These are phyloP conservation scores for Plenodomus tracheiphilus DNA, from an alignment of 2,329 filamentous ascomycete genomes.

Conservation along the genomic window DNA sequence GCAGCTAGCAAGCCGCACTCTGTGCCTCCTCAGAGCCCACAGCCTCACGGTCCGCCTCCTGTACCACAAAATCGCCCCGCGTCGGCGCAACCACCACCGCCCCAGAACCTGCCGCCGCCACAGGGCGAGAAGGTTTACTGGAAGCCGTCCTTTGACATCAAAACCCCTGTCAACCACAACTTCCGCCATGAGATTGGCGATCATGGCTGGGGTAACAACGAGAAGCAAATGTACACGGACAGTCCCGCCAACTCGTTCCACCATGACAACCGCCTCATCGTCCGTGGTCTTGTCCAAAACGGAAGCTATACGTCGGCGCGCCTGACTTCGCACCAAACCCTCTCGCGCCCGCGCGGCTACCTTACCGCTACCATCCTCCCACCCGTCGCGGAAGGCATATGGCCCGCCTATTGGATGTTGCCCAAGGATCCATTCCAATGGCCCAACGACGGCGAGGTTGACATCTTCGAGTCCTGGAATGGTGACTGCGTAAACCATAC, in stretches of 20 bases:
- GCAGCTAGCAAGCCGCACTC: conserved; percentile 37
- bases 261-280: conserved; percentile 55
- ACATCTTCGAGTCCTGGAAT: conserved; percentile 66
- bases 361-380: conserved; percentile 56
- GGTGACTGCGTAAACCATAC: conserved; percentile 59
- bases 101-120: conserved; percentile 31
- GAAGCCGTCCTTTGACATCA: conserved; percentile 55
- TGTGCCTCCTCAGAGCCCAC: conserved; percentile 3
- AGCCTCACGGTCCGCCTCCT: conserved; percentile 20
- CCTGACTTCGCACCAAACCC: conserved; percentile 57
- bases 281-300: conserved; percentile 54
- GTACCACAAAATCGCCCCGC: conserved; percentile 35
- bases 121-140: conserved; percentile 51
- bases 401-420: conserved; percentile 66
- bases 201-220: conserved; percentile 66
- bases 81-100: conserved; percentile 32
- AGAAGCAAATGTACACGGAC: conserved; percentile 61
- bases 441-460: conserved; percentile 63
- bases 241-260: conserved; percentile 58
- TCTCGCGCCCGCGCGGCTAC: conserved; percentile 56
- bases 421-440: conserved; percentile 62
- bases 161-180: conserved; percentile 53
- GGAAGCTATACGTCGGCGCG: conserved; percentile 59
- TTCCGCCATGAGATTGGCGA: conserved; percentile 61
- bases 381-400: conserved; percentile 60